Base-by-base conservation (phyloP, 73 alveolate genomes). In the Paramecium sexaurelia region DNA sequence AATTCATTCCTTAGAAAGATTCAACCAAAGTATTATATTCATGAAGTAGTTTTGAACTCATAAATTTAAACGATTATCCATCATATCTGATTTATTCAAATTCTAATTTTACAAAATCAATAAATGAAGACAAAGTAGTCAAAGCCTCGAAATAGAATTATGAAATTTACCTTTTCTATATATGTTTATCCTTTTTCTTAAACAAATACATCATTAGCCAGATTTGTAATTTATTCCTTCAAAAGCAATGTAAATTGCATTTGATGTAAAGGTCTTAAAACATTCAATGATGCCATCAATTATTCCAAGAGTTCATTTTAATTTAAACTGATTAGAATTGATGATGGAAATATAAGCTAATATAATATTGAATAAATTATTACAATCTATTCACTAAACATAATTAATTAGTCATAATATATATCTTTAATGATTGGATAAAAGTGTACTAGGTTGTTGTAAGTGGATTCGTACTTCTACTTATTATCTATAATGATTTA, bases 41-140 rank as follows among this genome's bases (percentile, higher is more conserved):
- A 61, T 61, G 83, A 32, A 61, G 83, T 24, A 61, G 11, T 24
- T 61, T 61, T 61, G 20, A 13, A 29, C 47, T 22, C 83, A 61
- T 61, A 61, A 29, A 61, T 26, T 26, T 29, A 32, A 61, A 61
- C 26, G 83, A 61, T 61, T 61, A 24, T 2, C 43, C 83, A 61
- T 61, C 83, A 61, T 61, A 61, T 61, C 26, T 61, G 2, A 61
- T 61, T 26, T 61, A 32, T 13, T 61, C 83, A 61, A 61, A 32
- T 61, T 61, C 83, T 61, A 61, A 61, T 61, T 61, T 61, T 9
- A 78, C 68, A 39, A 41, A 78, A 41, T 78, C 90, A 78, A 41
- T 41, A 24, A 78, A 41, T 39, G 33, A 22, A 40, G 75, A 41
- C 11, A 78, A 7, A 29, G 90, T 13, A 29, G 3, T 41, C 15